These are phyloP conservation scores for Ajuga reptans DNA, from an alignment of 305 asterid genomes.

Conservation along the genomic window DNA sequence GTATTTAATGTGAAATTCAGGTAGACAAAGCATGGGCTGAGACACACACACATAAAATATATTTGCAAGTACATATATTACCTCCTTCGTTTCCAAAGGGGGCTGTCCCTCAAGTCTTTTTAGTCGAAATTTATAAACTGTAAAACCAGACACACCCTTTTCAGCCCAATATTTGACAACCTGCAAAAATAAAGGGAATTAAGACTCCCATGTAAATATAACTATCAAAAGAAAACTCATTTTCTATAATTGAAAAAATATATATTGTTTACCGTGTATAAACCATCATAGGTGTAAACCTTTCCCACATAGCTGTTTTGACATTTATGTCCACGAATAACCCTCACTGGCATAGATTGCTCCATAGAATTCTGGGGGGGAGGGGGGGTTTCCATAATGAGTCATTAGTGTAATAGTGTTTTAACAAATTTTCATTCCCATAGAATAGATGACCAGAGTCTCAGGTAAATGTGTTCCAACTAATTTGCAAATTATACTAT, in stretches of 20 bases:
- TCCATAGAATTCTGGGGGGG: slow-evolving; percentile 53
- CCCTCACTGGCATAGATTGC: slow-evolving; percentile 62
- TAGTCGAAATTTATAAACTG: slow-evolving; percentile 57
- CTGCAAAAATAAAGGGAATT: slow-evolving; percentile 36
- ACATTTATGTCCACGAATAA: slow-evolving; percentile 70
- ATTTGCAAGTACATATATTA: slow-evolving; percentile 1
- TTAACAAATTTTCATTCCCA: no score
- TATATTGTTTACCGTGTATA: slow-evolving; percentile 64
- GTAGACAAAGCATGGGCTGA: not conserved
- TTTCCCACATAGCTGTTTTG: slow-evolving; percentile 57
- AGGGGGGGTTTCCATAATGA: not conserved
- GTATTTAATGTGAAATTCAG: not conserved
- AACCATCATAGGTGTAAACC: slow-evolving; percentile 87
- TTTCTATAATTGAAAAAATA: not conserved
- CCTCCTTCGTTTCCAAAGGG: slow-evolving; percentile 70
- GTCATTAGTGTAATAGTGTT: no score
- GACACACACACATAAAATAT: not conserved
- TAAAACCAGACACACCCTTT: slow-evolving; percentile 70
- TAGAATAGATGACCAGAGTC: no score
- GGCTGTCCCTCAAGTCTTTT: slow-evolving; percentile 69
- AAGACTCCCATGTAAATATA: not conserved
- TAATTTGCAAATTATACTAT: not conserved
- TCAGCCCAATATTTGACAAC: slow-evolving; percentile 71
- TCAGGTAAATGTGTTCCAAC: not conserved
- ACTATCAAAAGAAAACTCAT: not conserved